phyloP scores from a whole-genome alignment of 148 eudicot genomes.

The Rhododendron kiyosumense region DNA sequence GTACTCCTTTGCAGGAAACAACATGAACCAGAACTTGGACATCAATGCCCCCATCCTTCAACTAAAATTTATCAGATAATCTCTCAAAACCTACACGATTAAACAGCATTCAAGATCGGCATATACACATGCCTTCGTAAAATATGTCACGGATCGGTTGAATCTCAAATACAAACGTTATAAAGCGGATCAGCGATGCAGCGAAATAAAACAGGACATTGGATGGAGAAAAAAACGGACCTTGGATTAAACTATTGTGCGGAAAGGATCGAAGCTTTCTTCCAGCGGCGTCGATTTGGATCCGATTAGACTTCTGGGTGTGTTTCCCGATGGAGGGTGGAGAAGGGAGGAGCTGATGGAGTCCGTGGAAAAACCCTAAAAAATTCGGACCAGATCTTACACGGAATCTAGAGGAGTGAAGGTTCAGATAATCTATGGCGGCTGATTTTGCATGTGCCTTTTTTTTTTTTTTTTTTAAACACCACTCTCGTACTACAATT shows the following conservation, averaged over 20 bases:
- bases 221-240: background rate
- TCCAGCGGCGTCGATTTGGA: background rate
- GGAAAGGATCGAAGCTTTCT: background rate
- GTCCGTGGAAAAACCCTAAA: background rate
- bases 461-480: no score
- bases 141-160: background rate
- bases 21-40: conserved; percentile 94
- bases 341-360: background rate
- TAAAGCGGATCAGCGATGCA: no score
- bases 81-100: background rate
- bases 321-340: no score
- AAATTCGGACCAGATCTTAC: background rate
- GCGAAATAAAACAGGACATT: background rate
- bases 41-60: conserved; percentile 77
- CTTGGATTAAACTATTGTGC: background rate
- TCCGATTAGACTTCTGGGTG: background rate
- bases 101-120: background rate
- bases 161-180: background rate
- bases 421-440: background rate
- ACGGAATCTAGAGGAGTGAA: background rate
- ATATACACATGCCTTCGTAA: background rate
- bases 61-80: background rate
- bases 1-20: conserved; percentile 96
- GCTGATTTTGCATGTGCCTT: no score
- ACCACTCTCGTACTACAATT: no score